These are phyloP conservation scores for Parsonsia alboflavescens DNA, from an alignment of 257 asterid species.

Conservation along the genomic window DNA sequence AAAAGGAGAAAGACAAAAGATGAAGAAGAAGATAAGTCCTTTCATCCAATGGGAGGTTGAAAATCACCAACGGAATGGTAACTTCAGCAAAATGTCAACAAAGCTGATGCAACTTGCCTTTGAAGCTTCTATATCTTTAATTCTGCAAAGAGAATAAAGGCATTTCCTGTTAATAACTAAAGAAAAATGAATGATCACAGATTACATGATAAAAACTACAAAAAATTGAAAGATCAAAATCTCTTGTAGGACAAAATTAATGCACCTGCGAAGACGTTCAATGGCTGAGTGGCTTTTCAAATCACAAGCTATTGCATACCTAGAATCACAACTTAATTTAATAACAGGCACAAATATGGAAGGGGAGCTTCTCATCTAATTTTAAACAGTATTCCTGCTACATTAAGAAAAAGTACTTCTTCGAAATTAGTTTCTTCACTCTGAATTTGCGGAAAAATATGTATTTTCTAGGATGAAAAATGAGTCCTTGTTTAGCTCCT, in stretches of 20 bases:
- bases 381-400: neutral
- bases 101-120: conserved; percentile 49
- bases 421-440: neutral
- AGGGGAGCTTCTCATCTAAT: neutral
- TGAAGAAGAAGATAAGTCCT: neutral
- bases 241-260: conserved; percentile 13
- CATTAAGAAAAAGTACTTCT: neutral
- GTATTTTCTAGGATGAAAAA: neutral
- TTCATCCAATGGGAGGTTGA: neutral
- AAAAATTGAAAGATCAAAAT: conserved; percentile 7
- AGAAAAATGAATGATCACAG: neutral
- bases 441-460: neutral
- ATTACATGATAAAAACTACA: neutral
- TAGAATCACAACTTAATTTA: conserved; percentile 14
- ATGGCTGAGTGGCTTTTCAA: conserved; percentile 61
- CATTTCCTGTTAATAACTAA: neutral
- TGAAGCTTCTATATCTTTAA: conserved; percentile 71
- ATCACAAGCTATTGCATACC: conserved; percentile 86
- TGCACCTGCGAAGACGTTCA: conserved; percentile 75
- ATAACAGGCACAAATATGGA: neutral
- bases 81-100: neutral
- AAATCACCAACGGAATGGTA: neutral
- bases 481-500: neutral
- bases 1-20: neutral
- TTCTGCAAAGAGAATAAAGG: conserved; percentile 45